These are phyloP conservation scores for Hypomontagnella monticulosa DNA, from an alignment of 495 filamentous ascomycete genomes.

Conservation along the genomic window DNA sequence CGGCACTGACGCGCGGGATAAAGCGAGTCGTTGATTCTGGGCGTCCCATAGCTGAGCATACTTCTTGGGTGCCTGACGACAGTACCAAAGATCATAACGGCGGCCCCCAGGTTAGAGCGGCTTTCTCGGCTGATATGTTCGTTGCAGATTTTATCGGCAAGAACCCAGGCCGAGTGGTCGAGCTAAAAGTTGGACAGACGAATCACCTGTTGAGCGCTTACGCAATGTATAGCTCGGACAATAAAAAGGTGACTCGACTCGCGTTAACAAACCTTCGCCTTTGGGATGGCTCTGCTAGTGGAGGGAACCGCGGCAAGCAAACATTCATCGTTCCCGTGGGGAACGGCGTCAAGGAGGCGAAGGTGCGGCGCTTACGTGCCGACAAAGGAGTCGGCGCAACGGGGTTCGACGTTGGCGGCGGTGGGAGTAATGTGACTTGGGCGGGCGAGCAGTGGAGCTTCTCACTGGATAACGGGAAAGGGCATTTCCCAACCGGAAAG, in stretches of 20 bases:
- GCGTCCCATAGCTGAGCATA: neutral
- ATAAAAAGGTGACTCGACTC: neutral
- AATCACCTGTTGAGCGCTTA: neutral
- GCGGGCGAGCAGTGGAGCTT: too few species aligned
- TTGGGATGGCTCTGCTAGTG: neutral
- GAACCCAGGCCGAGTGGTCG: too few species aligned
- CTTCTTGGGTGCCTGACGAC: neutral
- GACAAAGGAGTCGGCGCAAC: too few species aligned
- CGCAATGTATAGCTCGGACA: neutral
- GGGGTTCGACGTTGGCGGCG: too few species aligned
- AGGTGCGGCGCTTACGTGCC: too few species aligned
- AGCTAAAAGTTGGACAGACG: neutral
- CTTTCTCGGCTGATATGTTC: neutral
- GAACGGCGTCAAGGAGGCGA: too few species aligned
- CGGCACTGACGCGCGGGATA: too few species aligned
- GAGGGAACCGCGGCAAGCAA: neutral
- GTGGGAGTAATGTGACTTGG: too few species aligned
- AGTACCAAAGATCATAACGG: neutral
- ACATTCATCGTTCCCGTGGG: neutral
- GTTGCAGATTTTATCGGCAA: neutral
- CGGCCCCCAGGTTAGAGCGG: neutral
- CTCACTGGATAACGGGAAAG: neutral
- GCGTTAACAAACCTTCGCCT: neutral
- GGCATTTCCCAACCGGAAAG: neutral
- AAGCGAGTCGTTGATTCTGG: neutral